These are phyloP conservation scores for Amanita subjunquillea DNA, from an alignment of 768 basidiomycete genomes.

Conservation along the genomic window DNA sequence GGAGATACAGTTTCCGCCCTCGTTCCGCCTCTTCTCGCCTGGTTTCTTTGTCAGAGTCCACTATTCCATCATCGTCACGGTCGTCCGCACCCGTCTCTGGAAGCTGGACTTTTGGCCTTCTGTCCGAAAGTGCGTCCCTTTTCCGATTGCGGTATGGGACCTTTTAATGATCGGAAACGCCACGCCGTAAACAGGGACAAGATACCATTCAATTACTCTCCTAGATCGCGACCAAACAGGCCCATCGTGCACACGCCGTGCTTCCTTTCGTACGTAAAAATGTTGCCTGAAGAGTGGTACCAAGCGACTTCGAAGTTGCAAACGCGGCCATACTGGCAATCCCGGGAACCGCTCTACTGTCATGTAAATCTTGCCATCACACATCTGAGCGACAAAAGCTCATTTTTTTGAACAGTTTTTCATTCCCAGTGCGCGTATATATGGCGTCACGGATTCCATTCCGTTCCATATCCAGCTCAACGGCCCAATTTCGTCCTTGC, in stretches of 20 bases:
- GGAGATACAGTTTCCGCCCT: slow-evolving; percentile 35
- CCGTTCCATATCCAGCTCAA: slow-evolving; percentile 58
- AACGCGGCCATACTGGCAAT: slow-evolving; percentile 19
- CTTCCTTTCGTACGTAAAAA: slow-evolving; percentile 51
- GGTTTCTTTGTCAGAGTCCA: slow-evolving; percentile 26
- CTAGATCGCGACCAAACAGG: slow-evolving; percentile 42
- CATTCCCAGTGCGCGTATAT: slow-evolving; percentile 45
- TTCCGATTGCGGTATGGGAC: not conserved
- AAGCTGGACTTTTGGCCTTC: slow-evolving; percentile 35
- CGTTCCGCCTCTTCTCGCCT: slow-evolving; percentile 23
- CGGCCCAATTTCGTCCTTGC: slow-evolving; percentile 33
- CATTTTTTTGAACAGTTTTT: slow-evolving; percentile 34
- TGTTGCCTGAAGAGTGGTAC: slow-evolving; percentile 58
- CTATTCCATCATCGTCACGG: slow-evolving; percentile 36
- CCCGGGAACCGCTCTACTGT: slow-evolving; percentile 31
- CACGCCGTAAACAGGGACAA: slow-evolving; percentile 18
- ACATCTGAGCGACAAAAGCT: not conserved
- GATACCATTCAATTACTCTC: slow-evolving; percentile 42
- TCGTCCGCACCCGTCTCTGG: slow-evolving; percentile 25
- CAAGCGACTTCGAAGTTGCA: slow-evolving; percentile 35
- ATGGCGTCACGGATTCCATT: slow-evolving; percentile 42
- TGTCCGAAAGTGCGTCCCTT: slow-evolving; percentile 30
- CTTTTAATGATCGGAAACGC: too few species aligned
- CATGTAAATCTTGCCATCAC: slow-evolving; percentile 30
- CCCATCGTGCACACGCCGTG: slow-evolving; percentile 37